Conservation (phyloP, 257 asterid genomes). For the Rubia yunnanensis region DNA sequence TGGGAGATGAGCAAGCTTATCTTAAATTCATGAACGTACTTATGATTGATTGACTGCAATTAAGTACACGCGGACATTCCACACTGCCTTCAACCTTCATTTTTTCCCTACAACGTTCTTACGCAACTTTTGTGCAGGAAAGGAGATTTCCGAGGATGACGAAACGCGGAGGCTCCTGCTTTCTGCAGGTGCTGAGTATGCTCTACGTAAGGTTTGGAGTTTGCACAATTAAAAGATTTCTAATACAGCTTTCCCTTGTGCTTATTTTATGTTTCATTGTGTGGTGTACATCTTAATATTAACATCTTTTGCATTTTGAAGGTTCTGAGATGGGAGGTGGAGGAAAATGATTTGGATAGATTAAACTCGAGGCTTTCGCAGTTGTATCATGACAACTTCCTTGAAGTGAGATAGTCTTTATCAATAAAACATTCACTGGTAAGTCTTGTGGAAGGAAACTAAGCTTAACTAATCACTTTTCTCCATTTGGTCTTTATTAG, state of each 20-base stretch:
- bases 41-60: not conserved
- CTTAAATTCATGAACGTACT: not conserved
- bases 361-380: constrained; percentile 66
- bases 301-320: constrained; percentile 21
- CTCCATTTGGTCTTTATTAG: constrained; percentile 25
- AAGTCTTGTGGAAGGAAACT: not conserved
- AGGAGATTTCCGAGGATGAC: constrained; percentile 58
- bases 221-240: not conserved
- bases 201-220: constrained; percentile 53
- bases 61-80: not conserved
- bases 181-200: constrained; percentile 60
- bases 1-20: not conserved
- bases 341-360: constrained; percentile 50
- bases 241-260: not conserved
- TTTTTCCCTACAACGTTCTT: not conserved
- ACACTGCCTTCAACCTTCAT: not conserved
- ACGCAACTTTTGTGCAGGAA: constrained; percentile 36
- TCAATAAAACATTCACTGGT: not conserved
- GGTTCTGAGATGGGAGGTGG: constrained; percentile 60
- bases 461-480: constrained; percentile 5
- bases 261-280: not conserved
- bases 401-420: constrained; percentile 36
- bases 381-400: constrained; percentile 62
- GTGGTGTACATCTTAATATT: not conserved
- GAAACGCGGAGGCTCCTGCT: constrained; percentile 40